Evolutionary conservation across 306 rosid species (phyloP), one percentile per base, ranked within the genome.

Genomic region (Vigna mungo): DNA sequence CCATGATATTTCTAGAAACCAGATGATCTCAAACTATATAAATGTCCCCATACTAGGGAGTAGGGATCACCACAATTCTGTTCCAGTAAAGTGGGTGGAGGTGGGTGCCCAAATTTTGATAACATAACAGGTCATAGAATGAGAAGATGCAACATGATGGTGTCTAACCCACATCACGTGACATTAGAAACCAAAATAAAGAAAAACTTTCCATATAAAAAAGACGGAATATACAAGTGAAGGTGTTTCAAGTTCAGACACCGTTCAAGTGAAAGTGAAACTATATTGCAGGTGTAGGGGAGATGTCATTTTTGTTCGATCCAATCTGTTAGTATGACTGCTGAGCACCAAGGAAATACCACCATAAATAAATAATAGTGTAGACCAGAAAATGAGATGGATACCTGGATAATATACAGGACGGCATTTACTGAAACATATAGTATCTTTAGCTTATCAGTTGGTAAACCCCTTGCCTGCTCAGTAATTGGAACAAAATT

Each of bases 381-480:
- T 49, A 60, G 53, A 74, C n/a, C 36, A 74, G 56, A 76, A 18
- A 7, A 63, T 43, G 66, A 77, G 76, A 66, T 32, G 49, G 49
- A 39, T 69, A 91, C 99, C 99, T 95, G 98, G 83, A 95, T 84
- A 44, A 87, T 55, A 76, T 95, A 95, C 43, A 92, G 73, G 66
- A 75, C 93, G 27, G 80, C 84, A 55, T 95, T 95, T 62, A 92
- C 61, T 51, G 97, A 87, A 71, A 90, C 71, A 68, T 95, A 95
- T 63, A 82, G 78, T 68, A 86, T 79, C 88, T 85, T 86, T 79
- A 92, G 99, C 84, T 92, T 95, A 78, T 90, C 96, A 4, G 92
- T 86, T 2, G 97, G 94, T 81, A 91, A 87, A 86, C 96, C 86
- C 86, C 96, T 91, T 63, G 99, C 99, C 99, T 95, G 91, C 55